Conservation (phyloP, 129 eudicot species). For the Artemisia tridentata region DNA sequence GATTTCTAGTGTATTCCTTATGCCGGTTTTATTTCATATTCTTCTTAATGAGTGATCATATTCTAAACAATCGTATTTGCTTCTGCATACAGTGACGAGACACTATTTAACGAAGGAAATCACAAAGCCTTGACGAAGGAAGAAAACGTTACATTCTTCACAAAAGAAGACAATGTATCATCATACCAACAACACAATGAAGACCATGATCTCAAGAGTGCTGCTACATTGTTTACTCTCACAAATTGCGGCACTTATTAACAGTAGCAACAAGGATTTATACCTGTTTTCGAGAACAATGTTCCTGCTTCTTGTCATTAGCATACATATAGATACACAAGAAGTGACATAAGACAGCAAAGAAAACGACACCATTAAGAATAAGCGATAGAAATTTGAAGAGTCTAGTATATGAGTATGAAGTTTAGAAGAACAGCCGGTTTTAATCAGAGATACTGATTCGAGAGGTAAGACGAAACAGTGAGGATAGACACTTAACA, state of each 20-base stretch:
- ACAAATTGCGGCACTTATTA: constrained; percentile 47
- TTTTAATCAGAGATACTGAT: constrained; percentile 12
- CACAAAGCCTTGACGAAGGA: constrained; percentile 27
- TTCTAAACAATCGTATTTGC: no score
- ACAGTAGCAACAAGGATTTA: constrained; percentile 10
- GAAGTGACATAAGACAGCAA: constrained; percentile 14
- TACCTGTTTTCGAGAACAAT: constrained; percentile 13
- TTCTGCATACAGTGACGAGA: constrained; percentile 41
- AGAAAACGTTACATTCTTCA: constrained; percentile 25
- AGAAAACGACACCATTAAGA: neutral
- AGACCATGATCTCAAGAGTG: constrained; percentile 51
- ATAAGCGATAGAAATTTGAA: constrained; percentile 15
- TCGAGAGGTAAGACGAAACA: constrained; percentile 9
- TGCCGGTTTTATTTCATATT: no score
- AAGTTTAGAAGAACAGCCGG: neutral
- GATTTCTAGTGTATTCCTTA: neutral
- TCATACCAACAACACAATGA: constrained; percentile 33
- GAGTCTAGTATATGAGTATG: neutral
- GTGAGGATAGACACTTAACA: neutral
- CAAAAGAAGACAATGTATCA: constrained; percentile 36
- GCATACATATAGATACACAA: constrained; percentile 17
- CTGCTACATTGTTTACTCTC: constrained; percentile 53
- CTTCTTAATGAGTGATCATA: no score
- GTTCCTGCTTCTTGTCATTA: constrained; percentile 30
- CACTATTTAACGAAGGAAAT: constrained; percentile 30